phyloP scores from a whole-genome alignment of 2,329 filamentous ascomycete species.

The Rhynchosporium agropyri region DNA sequence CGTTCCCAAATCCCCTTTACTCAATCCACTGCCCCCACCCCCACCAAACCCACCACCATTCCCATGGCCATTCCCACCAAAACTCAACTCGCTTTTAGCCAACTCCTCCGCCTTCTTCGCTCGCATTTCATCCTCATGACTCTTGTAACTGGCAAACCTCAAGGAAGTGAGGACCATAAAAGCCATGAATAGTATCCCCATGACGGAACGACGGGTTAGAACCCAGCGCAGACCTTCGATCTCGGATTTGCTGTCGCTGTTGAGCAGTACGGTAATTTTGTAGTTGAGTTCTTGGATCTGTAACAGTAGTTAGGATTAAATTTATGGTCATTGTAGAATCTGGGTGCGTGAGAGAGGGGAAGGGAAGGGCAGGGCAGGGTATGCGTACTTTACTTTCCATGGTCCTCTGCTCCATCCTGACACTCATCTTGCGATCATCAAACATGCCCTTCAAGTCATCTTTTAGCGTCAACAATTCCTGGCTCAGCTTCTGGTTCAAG shows the following conservation, averaged over 20 bases:
- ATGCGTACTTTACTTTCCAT: constrained; percentile 74
- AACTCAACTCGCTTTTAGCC: constrained; percentile 45
- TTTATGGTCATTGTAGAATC: no score
- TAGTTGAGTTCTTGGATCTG: constrained; percentile 94
- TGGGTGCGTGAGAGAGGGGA: not conserved
- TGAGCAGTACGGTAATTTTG: constrained; percentile 88
- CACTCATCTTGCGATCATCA: constrained; percentile 91
- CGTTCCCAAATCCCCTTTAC: constrained; percentile 52
- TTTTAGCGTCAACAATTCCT: constrained; percentile 79
- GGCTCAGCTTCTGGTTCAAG: constrained; percentile 77
- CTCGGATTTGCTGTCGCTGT: constrained; percentile 87
- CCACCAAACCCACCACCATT: not conserved
- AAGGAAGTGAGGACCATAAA: constrained; percentile 61
- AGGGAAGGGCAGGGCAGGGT: not conserved
- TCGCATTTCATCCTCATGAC: constrained; percentile 39
- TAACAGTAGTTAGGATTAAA: no score
- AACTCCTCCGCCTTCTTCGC: constrained; percentile 37
- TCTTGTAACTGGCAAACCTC: constrained; percentile 60
- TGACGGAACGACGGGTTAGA: constrained; percentile 63
- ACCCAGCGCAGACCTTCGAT: constrained; percentile 93
- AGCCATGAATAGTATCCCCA: constrained; percentile 69
- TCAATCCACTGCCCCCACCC: constrained; percentile 42
- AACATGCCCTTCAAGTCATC: constrained; percentile 96
- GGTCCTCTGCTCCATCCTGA: constrained; percentile 81
- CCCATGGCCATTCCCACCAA: no score